Percentiles rank a stretch among this genome's conserved stretches.
Evolutionary conservation across 1,139 yeast genomes (phyloP).

Genomic region (Suhomyces taliae): DNA sequence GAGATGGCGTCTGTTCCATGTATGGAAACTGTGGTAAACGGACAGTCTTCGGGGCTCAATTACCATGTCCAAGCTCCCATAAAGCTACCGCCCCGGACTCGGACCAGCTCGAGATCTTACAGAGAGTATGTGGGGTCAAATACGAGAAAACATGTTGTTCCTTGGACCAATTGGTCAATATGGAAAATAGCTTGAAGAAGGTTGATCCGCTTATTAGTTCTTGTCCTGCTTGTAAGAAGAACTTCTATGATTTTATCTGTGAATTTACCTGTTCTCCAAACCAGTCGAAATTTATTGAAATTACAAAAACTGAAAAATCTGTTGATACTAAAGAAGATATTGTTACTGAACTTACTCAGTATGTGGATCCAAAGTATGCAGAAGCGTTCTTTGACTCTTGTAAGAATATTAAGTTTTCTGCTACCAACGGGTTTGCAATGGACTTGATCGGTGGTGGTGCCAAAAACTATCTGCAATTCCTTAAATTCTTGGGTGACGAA

Average conservation of each 20-base stretch:
- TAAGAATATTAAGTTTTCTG: constrained; percentile 84
- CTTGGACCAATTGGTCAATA: constrained; percentile 31
- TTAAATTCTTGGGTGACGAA: constrained; percentile 90
- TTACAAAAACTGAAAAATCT: constrained; percentile 57
- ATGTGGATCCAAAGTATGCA: constrained; percentile 61
- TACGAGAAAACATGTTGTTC: constrained; percentile 50
- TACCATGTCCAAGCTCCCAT: constrained; percentile 72
- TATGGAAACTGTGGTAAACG: constrained; percentile 75
- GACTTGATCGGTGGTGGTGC: constrained; percentile 98
- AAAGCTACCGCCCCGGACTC: constrained; percentile 37
- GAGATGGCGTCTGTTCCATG: constrained; percentile 54
- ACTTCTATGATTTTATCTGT: constrained; percentile 84
- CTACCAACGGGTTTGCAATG: constrained; percentile 96
- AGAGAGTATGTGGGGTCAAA: constrained; percentile 67
- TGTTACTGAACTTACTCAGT: constrained; percentile 71
- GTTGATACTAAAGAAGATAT: constrained; percentile 52
- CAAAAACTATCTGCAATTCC: constrained; percentile 62
- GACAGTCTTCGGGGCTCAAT: constrained; percentile 70
- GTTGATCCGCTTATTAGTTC: constrained; percentile 83
- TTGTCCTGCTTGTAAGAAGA: constrained; percentile 91
- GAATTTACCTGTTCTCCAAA: constrained; percentile 87
- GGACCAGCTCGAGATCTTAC: constrained; percentile 43
- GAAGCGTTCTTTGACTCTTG: constrained; percentile 75
- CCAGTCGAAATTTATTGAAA: constrained; percentile 72
- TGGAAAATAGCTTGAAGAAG: constrained; percentile 57